Percentiles rank a stretch among this genome's conserved stretches.
Evolutionary conservation across 1,284 basidiomycete species (phyloP).

Genomic region (Mrakiaceae sp.): DNA sequence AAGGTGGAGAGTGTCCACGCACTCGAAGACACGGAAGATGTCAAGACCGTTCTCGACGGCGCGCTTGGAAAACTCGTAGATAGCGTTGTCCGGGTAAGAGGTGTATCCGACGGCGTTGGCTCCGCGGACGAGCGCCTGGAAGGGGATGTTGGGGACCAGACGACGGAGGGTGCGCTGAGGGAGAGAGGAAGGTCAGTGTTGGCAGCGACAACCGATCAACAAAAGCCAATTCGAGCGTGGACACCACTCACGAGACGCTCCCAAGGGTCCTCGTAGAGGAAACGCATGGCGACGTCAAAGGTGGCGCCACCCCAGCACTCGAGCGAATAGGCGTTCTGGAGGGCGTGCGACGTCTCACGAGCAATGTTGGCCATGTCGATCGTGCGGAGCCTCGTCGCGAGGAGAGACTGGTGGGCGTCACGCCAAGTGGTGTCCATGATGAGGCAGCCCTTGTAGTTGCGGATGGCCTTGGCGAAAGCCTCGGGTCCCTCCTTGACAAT

Average conservation of each 20-base stretch:
- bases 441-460: slow-evolving; percentile 84
- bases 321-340: slow-evolving; percentile 90
- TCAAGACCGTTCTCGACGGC: slow-evolving; percentile 98
- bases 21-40: slow-evolving; percentile 98
- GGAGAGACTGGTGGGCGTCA: slow-evolving; percentile 95
- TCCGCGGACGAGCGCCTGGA: slow-evolving; percentile 96
- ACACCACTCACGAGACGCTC: slow-evolving; percentile 64
- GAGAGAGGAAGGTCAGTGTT: neutral
- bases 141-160: slow-evolving; percentile 95
- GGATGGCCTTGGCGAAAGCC: slow-evolving; percentile 95
- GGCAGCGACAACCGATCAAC: neutral
- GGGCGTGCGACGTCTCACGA: slow-evolving; percentile 89
- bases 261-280: slow-evolving; percentile 99
- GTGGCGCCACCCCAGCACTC: slow-evolving; percentile 99
- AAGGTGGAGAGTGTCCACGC: neutral
- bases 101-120: slow-evolving; percentile 99
- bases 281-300: slow-evolving; percentile 98
- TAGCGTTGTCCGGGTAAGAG: slow-evolving; percentile 97
- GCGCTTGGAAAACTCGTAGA: slow-evolving; percentile 96
- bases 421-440: slow-evolving; percentile 99
- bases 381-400: slow-evolving; percentile 92
- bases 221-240: slow-evolving; percentile 7
- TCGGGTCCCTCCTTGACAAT: slow-evolving; percentile 96
- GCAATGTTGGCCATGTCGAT: slow-evolving; percentile 98
- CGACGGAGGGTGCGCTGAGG: slow-evolving; percentile 75